Conservation (phyloP, 305 asterid species). For the Rubia tinctorum region DNA sequence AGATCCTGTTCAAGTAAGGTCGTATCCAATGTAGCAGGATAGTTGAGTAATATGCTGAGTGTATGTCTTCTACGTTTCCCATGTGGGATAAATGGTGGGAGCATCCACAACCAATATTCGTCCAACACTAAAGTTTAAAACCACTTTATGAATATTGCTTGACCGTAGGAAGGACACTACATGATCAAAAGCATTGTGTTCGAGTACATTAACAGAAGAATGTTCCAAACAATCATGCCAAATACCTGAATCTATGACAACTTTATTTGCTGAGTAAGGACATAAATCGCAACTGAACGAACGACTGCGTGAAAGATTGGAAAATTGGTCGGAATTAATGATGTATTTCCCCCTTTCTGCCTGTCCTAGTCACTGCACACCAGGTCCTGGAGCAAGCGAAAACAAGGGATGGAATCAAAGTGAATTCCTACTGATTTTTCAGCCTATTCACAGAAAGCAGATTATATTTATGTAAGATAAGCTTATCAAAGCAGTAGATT, state of each 20-base stretch:
- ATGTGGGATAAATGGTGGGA: no score
- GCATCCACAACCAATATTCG: no score
- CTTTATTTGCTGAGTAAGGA: background rate
- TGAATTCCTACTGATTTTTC: background rate
- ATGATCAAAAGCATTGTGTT: background rate
- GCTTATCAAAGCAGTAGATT: background rate
- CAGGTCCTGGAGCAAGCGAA: background rate
- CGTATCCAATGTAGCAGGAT: no score
- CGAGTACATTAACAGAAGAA: background rate
- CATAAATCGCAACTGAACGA: background rate
- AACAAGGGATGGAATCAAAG: background rate
- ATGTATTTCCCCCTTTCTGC: background rate
- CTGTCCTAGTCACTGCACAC: background rate
- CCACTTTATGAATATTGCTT: background rate
- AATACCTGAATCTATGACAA: background rate
- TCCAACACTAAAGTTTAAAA: no score
- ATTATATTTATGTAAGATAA: background rate
- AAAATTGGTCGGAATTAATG: background rate
- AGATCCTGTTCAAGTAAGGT: slow-evolving; percentile 9
- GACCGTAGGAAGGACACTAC: background rate
- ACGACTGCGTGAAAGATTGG: background rate
- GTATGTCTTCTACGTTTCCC: no score
- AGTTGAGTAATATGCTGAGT: no score
- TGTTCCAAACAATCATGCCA: background rate
- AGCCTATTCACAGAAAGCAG: background rate